These are phyloP conservation scores for Candida tetrigidarum DNA, from an alignment of 1,139 yeast species.

Conservation along the genomic window DNA sequence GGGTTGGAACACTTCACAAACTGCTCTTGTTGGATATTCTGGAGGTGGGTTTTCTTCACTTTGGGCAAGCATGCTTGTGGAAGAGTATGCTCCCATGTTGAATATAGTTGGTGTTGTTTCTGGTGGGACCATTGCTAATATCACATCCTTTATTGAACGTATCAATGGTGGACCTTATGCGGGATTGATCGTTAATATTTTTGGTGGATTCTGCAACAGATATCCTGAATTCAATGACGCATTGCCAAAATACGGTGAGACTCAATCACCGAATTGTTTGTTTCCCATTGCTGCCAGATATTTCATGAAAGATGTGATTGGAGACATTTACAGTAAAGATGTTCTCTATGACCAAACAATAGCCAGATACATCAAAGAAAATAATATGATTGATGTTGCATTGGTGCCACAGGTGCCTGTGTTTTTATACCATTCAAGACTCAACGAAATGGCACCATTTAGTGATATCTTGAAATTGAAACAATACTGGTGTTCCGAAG, in stretches of 20 bases:
- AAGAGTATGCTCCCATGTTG: slow-evolving; percentile 36
- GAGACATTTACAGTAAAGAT: slow-evolving; percentile 20
- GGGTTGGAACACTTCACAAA: slow-evolving; percentile 27
- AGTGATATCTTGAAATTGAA: slow-evolving; percentile 26
- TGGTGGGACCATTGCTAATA: slow-evolving; percentile 36
- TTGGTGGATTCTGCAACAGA: slow-evolving; percentile 23
- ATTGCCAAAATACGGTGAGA: slow-evolving; percentile 10
- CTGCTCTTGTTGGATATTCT: slow-evolving; percentile 39
- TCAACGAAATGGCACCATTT: slow-evolving; percentile 35
- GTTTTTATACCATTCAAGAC: slow-evolving; percentile 35
- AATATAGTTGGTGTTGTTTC: slow-evolving; percentile 34
- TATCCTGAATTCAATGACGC: slow-evolving; percentile 16
- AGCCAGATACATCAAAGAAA: slow-evolving; percentile 20
- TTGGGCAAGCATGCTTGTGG: slow-evolving; percentile 39
- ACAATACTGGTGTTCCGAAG: slow-evolving; percentile 35
- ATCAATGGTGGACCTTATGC: slow-evolving; percentile 26
- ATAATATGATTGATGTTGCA: slow-evolving; percentile 24
- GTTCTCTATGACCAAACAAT: slow-evolving; percentile 21
- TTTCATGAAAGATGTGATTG: slow-evolving; percentile 19
- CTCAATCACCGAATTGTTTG: slow-evolving; percentile 18
- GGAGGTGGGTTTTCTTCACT: slow-evolving; percentile 40
- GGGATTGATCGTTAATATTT: slow-evolving; percentile 24
- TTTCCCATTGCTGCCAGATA: slow-evolving; percentile 17
- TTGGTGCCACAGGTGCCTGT: slow-evolving; percentile 33
- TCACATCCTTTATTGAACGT: slow-evolving; percentile 23